phyloP scores from a whole-genome alignment of 2,329 filamentous ascomycete genomes.

The Sporothrix brasiliensis region DNA sequence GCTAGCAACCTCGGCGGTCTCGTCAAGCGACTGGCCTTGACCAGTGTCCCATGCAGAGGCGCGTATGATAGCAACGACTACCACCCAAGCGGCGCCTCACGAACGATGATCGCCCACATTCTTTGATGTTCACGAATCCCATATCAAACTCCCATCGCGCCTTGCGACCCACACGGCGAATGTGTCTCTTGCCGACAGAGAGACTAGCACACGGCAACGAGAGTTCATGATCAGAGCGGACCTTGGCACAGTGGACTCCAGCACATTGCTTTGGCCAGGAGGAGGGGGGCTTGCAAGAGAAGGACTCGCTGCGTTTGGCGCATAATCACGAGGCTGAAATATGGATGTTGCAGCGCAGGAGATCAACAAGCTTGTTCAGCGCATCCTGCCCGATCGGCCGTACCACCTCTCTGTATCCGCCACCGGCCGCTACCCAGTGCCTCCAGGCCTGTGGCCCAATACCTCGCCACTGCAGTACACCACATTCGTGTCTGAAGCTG shows the following conservation, averaged over 20 bases:
- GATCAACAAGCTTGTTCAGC: constrained; percentile 37
- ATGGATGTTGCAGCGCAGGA: constrained; percentile 39
- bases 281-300: constrained; percentile 28
- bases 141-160: constrained; percentile 24
- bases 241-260: constrained; percentile 16
- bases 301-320: constrained; percentile 14
- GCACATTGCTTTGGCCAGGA: constrained; percentile 1
- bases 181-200: constrained; percentile 2
- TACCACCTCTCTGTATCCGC: constrained; percentile 57
- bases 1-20: background rate
- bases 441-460: constrained; percentile 50
- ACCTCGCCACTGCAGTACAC: constrained; percentile 57
- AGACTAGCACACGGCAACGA: constrained; percentile 12
- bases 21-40: background rate
- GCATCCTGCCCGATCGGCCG: constrained; percentile 37
- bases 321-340: constrained; percentile 28
- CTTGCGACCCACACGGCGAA: constrained; percentile 27
- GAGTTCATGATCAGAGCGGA: constrained; percentile 3
- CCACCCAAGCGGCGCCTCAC: background rate
- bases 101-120: background rate
- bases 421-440: constrained; percentile 52
- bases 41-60: constrained; percentile 2
- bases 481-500: constrained; percentile 60
- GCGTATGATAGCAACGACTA: constrained; percentile 2
- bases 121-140: constrained; percentile 26